Evolutionary conservation across 257 asterid genomes (phyloP), one percentile per base, ranked within the genome.

Genomic region (Solanum rostratum): DNA sequence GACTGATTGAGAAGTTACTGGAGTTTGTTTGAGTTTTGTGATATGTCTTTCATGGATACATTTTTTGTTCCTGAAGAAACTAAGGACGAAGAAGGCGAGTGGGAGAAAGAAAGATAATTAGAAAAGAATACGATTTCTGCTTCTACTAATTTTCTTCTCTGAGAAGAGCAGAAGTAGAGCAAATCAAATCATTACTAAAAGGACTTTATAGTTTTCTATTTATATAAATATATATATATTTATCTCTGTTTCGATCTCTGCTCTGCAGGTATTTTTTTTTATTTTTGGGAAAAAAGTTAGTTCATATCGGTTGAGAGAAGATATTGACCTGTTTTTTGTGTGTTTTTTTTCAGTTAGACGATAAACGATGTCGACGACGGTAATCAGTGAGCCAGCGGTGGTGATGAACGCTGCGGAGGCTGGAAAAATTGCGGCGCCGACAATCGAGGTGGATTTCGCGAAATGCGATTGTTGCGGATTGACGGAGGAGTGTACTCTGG

Each of bases 381-480:
- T 86, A 18, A 80, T 88, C 3, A 84, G 82, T 52, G 94, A 90
- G 86, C 74, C 90, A 11, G 84, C 90, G 18, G 85, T 87, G 86
- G 89, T 29, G 91, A 80, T 88, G 43, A 50, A 43, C 33, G 89
- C 66, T 79, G 87, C 91, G 15, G 84, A 81, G 60, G 76, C 57
- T 3, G 65, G 55, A n/a, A 60, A 81, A 24, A 60, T 82, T 29
- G 27, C 84, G 74, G 45, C 84, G 49, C 22, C 24, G 63, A 10
- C 63, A 16, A 46, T 27, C 57, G 95, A 92, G 69, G 89, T 90
- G 74, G 92, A 91, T 46, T 91, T 84, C 41, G 93, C 80, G 18
- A 86, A 69, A 37, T 92, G 95, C 43, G 90, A 91, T 41, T 92
- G 93, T 70, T 92, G 95, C 85, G 92, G 95, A 73, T 89, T 92